A percentile compares a stretch with the other conserved stretches of the same genome.
Evolutionary conservation across 441 rosid genomes (phyloP).

Genomic region (Raphanus hybrid): DNA sequence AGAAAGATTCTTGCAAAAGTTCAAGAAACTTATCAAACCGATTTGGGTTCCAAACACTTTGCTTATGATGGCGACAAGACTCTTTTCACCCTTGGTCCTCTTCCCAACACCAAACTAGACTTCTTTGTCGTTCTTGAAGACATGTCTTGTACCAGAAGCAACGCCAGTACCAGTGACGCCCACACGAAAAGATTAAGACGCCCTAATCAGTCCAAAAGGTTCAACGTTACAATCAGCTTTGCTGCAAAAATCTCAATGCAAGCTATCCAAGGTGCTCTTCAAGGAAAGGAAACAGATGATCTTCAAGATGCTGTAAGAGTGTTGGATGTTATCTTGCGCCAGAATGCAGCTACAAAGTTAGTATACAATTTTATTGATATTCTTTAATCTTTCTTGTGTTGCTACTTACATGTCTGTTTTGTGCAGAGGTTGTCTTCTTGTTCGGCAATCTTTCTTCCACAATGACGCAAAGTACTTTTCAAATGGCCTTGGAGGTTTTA

Average conservation of each 20-base stretch:
- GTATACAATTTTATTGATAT: conserved; percentile 22
- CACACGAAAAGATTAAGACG: conserved; percentile 54
- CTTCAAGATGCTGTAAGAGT: conserved; percentile 61
- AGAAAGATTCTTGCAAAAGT: conserved; percentile 56
- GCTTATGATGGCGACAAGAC: conserved; percentile 74
- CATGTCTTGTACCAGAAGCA: conserved; percentile 46
- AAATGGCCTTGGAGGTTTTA: conserved; percentile 60
- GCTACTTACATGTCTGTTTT: background rate
- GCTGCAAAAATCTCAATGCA: conserved; percentile 57
- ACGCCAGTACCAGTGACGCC: conserved; percentile 36
- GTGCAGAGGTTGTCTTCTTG: conserved; percentile 64
- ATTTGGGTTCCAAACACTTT: conserved; percentile 52
- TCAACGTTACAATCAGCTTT: conserved; percentile 52
- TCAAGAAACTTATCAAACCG: conserved; percentile 51
- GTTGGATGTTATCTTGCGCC: conserved; percentile 55
- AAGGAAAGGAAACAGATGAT: conserved; percentile 56
- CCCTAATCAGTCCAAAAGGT: conserved; percentile 47
- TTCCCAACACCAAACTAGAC: conserved; percentile 56
- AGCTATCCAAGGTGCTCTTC: conserved; percentile 53
- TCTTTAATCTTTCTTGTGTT: background rate
- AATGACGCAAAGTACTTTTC: conserved; percentile 44
- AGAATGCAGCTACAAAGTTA: conserved; percentile 65
- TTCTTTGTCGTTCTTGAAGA: conserved; percentile 63
- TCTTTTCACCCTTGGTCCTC: conserved; percentile 54
- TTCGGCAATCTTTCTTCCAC: conserved; percentile 64